Evolutionary conservation across 2,329 filamentous ascomycete genomes (phyloP), one percentile per base, ranked within the genome.

Genomic region (Rutstroemia sp.): DNA sequence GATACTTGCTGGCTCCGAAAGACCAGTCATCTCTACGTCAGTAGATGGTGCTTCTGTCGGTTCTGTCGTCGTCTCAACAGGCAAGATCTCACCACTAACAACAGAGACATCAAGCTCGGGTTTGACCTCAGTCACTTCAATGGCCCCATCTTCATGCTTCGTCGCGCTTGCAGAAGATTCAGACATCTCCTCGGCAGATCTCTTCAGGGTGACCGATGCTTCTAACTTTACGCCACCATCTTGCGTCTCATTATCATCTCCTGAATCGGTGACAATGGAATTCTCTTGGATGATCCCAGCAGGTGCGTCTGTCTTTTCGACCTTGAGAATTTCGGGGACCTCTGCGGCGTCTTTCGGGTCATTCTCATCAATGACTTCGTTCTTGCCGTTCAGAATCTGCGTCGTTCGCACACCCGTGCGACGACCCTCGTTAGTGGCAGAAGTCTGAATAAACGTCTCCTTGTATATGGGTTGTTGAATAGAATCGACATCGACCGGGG

Each of bases 361-460:
- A 9, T 14, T 47, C 6, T 47, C 34, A n/a, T 25, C 23, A 10
- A 56, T 17, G 16, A 51, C 25, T 30, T 56, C 39, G 7, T 56
- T 56, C 39, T 51, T 45, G 12, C 39, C 16, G 27, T 48, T 48
- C 5, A 61, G 40, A 19, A 54, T 46, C 25, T 36, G 55, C 10
- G 57, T 63, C 8, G 54, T 27, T 50, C 51, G 62, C 3, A 58
- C 49, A 16, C 65, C 65, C 36, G 64, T 67, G 10, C 60, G 63
- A 14, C 57, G 54, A 9, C 54, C 58, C 55, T 73, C 73, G 60
- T 62, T 64, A 25, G 69, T 65, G 19, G 57, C 58, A 34, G 55
- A 51, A 8, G 63, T 66, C 54, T 69, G 58, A 21, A 66, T 64
- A 54, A 66, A 69, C 1, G 65, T 69, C 9, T 69, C 67, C 25